A percentile compares a stretch with the other conserved stretches of the same genome.
Conservation (phyloP, 441 rosid species). For the Pelargonium australe region DNA sequence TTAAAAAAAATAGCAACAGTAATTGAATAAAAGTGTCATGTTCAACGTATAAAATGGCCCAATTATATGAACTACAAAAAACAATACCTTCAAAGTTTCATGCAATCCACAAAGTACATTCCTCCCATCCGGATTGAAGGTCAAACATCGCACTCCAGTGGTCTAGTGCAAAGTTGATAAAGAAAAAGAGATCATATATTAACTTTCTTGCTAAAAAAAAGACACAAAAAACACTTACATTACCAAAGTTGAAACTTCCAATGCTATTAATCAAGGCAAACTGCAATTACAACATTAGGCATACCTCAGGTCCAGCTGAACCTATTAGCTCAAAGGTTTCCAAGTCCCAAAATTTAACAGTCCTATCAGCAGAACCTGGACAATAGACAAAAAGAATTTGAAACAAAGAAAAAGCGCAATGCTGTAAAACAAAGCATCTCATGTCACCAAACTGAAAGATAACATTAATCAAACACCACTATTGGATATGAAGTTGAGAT, state of each 20-base stretch:
- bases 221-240: slow-evolving; percentile 1
- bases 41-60: slow-evolving; percentile 6
- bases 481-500: neutral
- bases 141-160: slow-evolving; percentile 81
- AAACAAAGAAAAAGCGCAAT: slow-evolving; percentile 6
- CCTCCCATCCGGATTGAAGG: slow-evolving; percentile 95
- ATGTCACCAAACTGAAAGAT: slow-evolving; percentile 1
- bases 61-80: slow-evolving; percentile 15
- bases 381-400: slow-evolving; percentile 14
- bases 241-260: neutral
- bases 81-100: slow-evolving; percentile 75
- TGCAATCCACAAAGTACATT: slow-evolving; percentile 92
- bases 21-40: slow-evolving; percentile 9
- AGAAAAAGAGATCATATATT: slow-evolving; percentile 16
- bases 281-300: slow-evolving; percentile 14
- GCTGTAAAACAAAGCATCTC: neutral
- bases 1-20: slow-evolving; percentile 15
- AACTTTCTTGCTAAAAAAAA: slow-evolving; percentile 8
- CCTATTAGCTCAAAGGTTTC: slow-evolving; percentile 96
- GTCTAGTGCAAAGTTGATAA: slow-evolving; percentile 36
- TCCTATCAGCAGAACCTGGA: slow-evolving; percentile 95
- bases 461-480: neutral
- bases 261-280: slow-evolving; percentile 6
- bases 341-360: slow-evolving; percentile 98
- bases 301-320: slow-evolving; percentile 91